These are phyloP conservation scores for Talaromyces funiculosus DNA, from an alignment of 2,329 filamentous ascomycete species.

Conservation along the genomic window DNA sequence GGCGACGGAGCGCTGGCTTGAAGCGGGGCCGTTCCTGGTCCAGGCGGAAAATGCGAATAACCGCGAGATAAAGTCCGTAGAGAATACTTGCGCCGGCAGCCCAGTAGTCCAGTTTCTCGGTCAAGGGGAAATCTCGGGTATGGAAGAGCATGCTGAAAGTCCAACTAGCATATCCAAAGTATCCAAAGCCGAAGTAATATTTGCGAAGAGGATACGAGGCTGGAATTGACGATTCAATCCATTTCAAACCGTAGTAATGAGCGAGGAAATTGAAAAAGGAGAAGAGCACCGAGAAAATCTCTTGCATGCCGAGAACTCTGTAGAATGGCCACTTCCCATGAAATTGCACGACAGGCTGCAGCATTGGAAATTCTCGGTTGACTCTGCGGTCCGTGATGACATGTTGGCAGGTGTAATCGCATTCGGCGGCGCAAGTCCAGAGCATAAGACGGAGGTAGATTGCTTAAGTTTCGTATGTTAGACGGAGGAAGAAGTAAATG, in stretches of 20 bases:
- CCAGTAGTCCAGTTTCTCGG: conserved; percentile 96
- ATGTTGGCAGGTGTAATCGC: conserved; percentile 97
- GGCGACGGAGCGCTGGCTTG: conserved; percentile 54
- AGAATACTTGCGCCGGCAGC: conserved; percentile 83
- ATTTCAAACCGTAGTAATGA: conserved; percentile 69
- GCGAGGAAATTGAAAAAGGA: conserved; percentile 85
- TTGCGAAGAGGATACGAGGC: conserved; percentile 66
- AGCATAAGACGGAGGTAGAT: conserved; percentile 78
- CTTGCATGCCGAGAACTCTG: conserved; percentile 86
- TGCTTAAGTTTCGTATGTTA: conserved; percentile 47
- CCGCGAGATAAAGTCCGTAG: conserved; percentile 83
- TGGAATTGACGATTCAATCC: conserved; percentile 66
- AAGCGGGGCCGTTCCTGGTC: conserved; percentile 52
- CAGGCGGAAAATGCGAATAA: conserved; percentile 75
- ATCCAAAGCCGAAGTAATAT: conserved; percentile 76
- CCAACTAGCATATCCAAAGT: conserved; percentile 79
- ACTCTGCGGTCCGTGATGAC: conserved; percentile 72
- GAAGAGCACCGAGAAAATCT: conserved; percentile 90
- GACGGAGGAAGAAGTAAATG: not conserved
- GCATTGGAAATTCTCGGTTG: conserved; percentile 57
- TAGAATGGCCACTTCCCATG: conserved; percentile 98
- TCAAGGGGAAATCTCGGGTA: conserved; percentile 74
- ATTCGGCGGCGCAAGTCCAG: conserved; percentile 90
- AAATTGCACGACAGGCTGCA: conserved; percentile 74
- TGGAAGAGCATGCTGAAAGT: conserved; percentile 87